A percentile compares a stretch with the other conserved stretches of the same genome.
phyloP scores from a whole-genome alignment of 2,329 filamentous ascomycete species.

The Gyromitra esculenta region DNA sequence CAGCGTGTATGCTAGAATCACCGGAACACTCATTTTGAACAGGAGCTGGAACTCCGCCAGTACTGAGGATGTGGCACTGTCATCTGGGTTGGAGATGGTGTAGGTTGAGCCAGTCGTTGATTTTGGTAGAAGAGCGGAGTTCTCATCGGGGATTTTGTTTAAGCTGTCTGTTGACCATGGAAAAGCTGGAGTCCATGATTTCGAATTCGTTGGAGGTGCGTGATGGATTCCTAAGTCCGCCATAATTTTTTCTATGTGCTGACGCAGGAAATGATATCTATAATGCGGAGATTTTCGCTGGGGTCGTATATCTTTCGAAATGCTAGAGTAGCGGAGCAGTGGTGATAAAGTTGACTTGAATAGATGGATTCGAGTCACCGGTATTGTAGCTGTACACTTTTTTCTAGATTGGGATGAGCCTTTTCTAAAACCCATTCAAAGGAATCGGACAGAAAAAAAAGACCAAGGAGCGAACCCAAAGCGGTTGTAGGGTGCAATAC shows the following conservation, averaged over 20 bases:
- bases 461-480: background rate
- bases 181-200: conserved; percentile 11
- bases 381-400: no score
- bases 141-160: conserved; percentile 27
- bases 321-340: background rate
- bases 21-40: conserved; percentile 75
- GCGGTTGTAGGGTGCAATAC: background rate
- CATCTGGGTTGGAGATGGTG: conserved; percentile 20
- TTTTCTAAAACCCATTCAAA: background rate
- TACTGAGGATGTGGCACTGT: conserved; percentile 16
- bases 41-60: conserved; percentile 73
- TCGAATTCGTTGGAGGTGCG: background rate
- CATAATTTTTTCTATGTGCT: conserved; percentile 4
- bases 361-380: background rate
- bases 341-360: background rate
- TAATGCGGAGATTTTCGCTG: background rate
- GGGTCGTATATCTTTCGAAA: conserved; percentile 4
- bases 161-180: background rate
- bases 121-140: conserved; percentile 42
- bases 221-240: background rate
- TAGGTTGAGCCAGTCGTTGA: conserved; percentile 22
- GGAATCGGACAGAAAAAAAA: background rate
- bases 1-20: conserved; percentile 84
- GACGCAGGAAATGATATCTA: conserved; percentile 7
- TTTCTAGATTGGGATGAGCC: background rate